A percentile compares a stretch with the other conserved stretches of the same genome.
phyloP scores from a whole-genome alignment of 2,329 filamentous ascomycete genomes.

The Aspergillus persii region DNA sequence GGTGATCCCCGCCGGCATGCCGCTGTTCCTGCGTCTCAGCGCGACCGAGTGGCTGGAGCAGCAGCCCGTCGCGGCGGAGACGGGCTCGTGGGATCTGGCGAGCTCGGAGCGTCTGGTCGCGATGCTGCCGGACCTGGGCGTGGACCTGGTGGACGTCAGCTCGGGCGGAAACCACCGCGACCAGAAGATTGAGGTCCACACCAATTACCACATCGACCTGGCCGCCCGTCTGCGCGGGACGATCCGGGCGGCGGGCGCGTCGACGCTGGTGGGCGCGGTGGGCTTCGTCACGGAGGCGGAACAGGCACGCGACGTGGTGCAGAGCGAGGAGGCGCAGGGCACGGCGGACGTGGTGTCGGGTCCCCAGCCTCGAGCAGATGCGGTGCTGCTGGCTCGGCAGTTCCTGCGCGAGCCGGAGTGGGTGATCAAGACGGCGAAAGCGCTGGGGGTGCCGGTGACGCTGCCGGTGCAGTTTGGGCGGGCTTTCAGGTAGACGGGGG shows the following conservation, averaged over 20 bases:
- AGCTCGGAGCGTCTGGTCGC: slow-evolving; percentile 42
- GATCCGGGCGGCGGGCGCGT: slow-evolving; percentile 35
- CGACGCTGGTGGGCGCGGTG: slow-evolving; percentile 52
- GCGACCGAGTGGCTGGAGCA: slow-evolving; percentile 71
- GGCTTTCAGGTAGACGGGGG: slow-evolving; percentile 7
- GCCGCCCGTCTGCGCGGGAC: slow-evolving; percentile 46
- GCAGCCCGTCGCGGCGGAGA: slow-evolving; percentile 16
- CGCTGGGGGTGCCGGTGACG: slow-evolving; percentile 48
- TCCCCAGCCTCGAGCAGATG: slow-evolving; percentile 41
- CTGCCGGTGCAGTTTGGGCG: slow-evolving; percentile 49
- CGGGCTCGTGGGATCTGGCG: slow-evolving; percentile 41
- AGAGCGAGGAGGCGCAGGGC: slow-evolving; percentile 30
- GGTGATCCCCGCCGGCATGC: slow-evolving; percentile 64
- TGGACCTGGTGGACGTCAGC: slow-evolving; percentile 48
- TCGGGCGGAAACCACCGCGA: slow-evolving; percentile 45
- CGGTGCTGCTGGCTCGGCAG: slow-evolving; percentile 52
- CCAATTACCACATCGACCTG: slow-evolving; percentile 52
- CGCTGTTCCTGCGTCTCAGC: slow-evolving; percentile 68
- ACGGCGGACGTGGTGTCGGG: slow-evolving; percentile 28
- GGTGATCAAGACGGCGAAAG: slow-evolving; percentile 52
- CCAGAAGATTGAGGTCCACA: slow-evolving; percentile 46
- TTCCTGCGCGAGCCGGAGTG: slow-evolving; percentile 57
- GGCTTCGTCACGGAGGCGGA: slow-evolving; percentile 55
- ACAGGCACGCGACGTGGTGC: slow-evolving; percentile 49
- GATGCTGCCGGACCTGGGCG: slow-evolving; percentile 39